Base-by-base conservation (phyloP, 2,329 filamentous ascomycete species). In the Atkinsonella texensis region DNA sequence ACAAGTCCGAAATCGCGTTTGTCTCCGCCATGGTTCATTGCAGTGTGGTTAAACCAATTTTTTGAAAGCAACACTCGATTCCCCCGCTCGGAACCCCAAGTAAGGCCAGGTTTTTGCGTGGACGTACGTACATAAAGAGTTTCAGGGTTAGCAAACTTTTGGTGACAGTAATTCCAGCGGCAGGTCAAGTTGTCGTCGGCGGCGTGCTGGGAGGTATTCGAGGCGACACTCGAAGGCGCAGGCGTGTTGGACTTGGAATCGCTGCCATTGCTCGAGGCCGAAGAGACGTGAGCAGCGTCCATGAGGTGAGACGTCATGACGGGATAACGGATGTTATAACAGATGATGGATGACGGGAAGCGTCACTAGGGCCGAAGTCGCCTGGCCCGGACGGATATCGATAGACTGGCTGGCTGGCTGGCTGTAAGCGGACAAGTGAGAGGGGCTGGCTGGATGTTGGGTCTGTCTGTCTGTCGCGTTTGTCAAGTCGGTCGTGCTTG, bases 111-210 rank as follows among this genome's bases (percentile, higher is more conserved):
- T 6, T 6, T 28, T 28, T 13, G 13, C 28, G 17, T 4, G 28
- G 3, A 35, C 9, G 9, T 10, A 69, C 77, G 68, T 71, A 82
- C 79, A 63, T 83, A 83, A 59, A 83, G 76, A 53, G 69, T 67
- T 64, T 83, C 79, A 13, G 80, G 74, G 9, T 70, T 73, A 44
- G 66, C 68, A 59, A 83, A 83, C 58, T 77, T 79, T 60, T 81
- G 75, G 59, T 71, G 73, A 61, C 80, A 83, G 50, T 70, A 68
- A 54, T 74, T 74, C 80, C 80, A 83, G 58, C 77, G 76, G 65
- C 80, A 83, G 51, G 74, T 72, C 35, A 83, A 73, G 60, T 75
- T 77, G 56, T 82, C 79, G 33, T 77, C 73, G 44, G 58, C 67
- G 51, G 57, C 67, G 52, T 70, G 69, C 58, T 73, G 68, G 10